Evolutionary conservation across 2,329 filamentous ascomycete genomes (phyloP), one percentile per base, ranked within the genome.

Genomic region (Mycocentrospora acerina): DNA sequence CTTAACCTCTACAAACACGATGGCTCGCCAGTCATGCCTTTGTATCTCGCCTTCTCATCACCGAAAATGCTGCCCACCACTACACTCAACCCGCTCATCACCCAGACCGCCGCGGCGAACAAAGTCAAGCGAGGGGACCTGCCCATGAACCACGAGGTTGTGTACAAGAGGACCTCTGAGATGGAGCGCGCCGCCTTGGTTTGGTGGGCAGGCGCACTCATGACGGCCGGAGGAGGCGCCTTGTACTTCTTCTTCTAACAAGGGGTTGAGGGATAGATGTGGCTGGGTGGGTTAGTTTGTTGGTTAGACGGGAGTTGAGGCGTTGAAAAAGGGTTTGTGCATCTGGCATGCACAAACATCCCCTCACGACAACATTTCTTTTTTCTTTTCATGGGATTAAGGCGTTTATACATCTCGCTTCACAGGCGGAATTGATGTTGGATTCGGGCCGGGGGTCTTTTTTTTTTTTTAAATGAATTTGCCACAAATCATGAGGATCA

Each of bases 51-150:
- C 47, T 80, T 76, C 59, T 73, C 67, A 10, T 78, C 82, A 4
- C 83, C 84, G 0, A 69, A 82, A 56, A 88, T 88, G 82, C 76
- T 87, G 5, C 83, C 84, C 2, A 86, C 83, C 3, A 72, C 73
- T 9, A 85, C 81, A 0, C 70, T 88, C 43, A 82, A 86, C 55
- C 80, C 82, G 1, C 59, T 68, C 14, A 60, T 62, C 3, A 66
- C 66, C 11, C 51, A 63, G 9, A 64, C 59, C 10, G 40, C 58
- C 6, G 54, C 69, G 2, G 46, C 57, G 1, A 63, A 69, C 3
- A 73, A 65, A 37, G 53, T 56, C 33, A 68, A 63, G 52, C 66
- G 58, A 29, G 58, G 41, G 6, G 59, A 64, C 19, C 53, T 71
- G 4, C 70, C 71, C 3, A 36, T 70, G 16, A 67, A 67, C 44